Percentiles rank a stretch among this genome's conserved stretches.
phyloP scores from a whole-genome alignment of 805 yeast genomes.

The Ogataea pignaliae region DNA sequence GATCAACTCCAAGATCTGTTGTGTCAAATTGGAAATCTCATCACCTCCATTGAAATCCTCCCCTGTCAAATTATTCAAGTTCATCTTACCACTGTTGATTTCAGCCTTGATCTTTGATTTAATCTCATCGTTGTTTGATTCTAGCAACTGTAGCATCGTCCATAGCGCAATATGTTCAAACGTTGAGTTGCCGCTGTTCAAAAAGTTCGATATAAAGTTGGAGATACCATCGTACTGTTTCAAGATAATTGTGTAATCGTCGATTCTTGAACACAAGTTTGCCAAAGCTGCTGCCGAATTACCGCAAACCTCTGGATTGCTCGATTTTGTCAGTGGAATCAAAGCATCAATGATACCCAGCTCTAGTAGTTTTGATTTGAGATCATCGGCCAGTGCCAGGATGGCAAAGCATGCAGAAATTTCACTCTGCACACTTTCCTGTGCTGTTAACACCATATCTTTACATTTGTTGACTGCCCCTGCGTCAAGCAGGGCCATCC shows the following conservation, averaged over 20 bases:
- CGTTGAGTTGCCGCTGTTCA: conserved; percentile 81
- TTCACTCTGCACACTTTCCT: conserved; percentile 92
- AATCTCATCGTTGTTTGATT: conserved; percentile 70
- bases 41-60: conserved; percentile 32
- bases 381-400: conserved; percentile 91
- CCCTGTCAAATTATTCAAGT: conserved; percentile 30
- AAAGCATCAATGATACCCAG: conserved; percentile 83
- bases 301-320: conserved; percentile 93
- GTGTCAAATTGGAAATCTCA: conserved; percentile 33
- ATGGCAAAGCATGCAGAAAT: conserved; percentile 97
- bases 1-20: conserved; percentile 33
- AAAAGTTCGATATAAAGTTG: conserved; percentile 76
- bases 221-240: conserved; percentile 87
- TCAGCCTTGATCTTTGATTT: conserved; percentile 32
- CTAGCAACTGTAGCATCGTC: conserved; percentile 91
- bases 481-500: conserved; percentile 86
- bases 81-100: conserved; percentile 29
- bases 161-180: conserved; percentile 97
- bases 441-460: conserved; percentile 76
- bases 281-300: conserved; percentile 98
- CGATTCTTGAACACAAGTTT: conserved; percentile 85
- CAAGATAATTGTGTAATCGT: conserved; percentile 74
- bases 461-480: conserved; percentile 94
- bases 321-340: conserved; percentile 84
- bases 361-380: conserved; percentile 78